Evolutionary conservation across 108 stramenopile genomes (phyloP).

Genomic region (Cyclotella cryptica): DNA sequence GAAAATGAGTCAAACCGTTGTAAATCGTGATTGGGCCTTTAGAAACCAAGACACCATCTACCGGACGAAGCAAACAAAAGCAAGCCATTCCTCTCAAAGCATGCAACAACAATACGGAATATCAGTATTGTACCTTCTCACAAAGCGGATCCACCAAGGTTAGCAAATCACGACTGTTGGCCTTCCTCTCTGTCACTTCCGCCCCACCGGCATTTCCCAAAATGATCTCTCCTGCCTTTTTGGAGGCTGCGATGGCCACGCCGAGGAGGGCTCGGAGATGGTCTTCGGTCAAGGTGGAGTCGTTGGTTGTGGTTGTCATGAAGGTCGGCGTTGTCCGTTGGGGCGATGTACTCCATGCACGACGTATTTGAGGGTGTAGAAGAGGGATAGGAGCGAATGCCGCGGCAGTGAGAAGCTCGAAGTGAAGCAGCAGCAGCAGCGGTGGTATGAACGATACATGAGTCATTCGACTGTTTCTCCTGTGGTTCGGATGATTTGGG

Average conservation of each 20-base stretch:
- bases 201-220: constrained; percentile 76
- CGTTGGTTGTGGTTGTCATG: too few species aligned
- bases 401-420: neutral
- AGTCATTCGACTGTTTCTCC: too few species aligned
- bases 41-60: too few species aligned
- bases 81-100: neutral
- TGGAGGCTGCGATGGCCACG: constrained; percentile 77
- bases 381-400: neutral
- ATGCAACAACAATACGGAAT: too few species aligned
- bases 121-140: constrained; percentile 53
- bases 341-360: neutral
- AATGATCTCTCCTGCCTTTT: constrained; percentile 80
- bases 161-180: constrained; percentile 87
- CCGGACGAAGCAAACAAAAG: too few species aligned
- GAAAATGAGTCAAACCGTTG: neutral
- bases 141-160: constrained; percentile 90
- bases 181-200: constrained; percentile 74
- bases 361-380: neutral
- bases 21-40: too few species aligned
- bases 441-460: too few species aligned
- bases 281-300: neutral
- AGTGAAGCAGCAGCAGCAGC: too few species aligned
- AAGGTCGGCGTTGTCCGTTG: neutral
- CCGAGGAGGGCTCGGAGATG: constrained; percentile 43
- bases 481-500: too few species aligned